Evolutionary conservation across 2,329 filamentous ascomycete species (phyloP), one percentile per base, ranked within the genome.

Genomic region (Scortechinia acanthostroma): DNA sequence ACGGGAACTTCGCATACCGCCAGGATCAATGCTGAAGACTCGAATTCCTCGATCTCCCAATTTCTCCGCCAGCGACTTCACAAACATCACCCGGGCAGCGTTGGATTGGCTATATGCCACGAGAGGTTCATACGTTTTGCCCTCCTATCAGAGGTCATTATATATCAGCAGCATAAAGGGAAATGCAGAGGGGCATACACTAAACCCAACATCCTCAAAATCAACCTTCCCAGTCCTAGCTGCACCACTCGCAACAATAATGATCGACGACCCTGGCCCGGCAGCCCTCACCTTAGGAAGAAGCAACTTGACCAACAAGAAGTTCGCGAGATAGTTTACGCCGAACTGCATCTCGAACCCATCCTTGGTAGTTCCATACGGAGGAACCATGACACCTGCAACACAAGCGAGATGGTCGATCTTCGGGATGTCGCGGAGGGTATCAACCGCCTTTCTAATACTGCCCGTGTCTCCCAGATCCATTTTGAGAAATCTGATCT

Each of bases 341-440:
- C 25, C 25, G 25, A 30, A 30, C 25, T 30, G 25, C n/a, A n/a
- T 30, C 25, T 30, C 25, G 25, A 30, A 30, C n/a, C 25, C 25
- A 30, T 30, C 25, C 25, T 30, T 30, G 25, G 25, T 30, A 30
- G 25, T 30, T 30, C 25, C 25, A 30, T 50, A 55, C 3, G 53
- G 51, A 10, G 48, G 48, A 6, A 46, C 44, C 53, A 55, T 55
- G 2, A 55, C 48, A 3, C 48, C 53, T 4, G 53, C 52, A 14
- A 51, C 46, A 21, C 45, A 49, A 17, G 51, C 47, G 6, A 53
- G 37, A 23, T 53, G 51, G 20, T 56, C 51, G 4, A 23, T 30
- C 1, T 54, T 49, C 4, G 19, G 44, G n/a, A 42, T 23, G 15
- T 15, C 44, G 16, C 45, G 35, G n/a, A 43, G 37, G 23, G 46